These are phyloP conservation scores for Lasiodiplodia sp. DNA, from an alignment of 2,329 filamentous ascomycete genomes.

Conservation along the genomic window DNA sequence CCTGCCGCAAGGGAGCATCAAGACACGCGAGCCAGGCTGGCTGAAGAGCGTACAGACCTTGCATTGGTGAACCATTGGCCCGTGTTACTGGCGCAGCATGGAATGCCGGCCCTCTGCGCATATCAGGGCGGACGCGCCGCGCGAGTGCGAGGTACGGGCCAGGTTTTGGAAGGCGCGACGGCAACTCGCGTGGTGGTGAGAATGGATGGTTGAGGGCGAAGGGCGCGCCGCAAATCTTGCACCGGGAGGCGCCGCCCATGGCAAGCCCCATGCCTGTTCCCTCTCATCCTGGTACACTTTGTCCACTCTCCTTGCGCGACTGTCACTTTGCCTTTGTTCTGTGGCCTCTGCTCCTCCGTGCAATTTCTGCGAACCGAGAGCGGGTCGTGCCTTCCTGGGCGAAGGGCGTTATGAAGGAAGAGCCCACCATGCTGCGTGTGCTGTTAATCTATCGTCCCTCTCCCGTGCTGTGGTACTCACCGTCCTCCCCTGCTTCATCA, in stretches of 20 bases:
- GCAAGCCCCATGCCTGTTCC: not conserved
- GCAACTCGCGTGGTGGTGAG: not conserved
- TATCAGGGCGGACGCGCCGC: not conserved
- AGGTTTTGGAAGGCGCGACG: not conserved
- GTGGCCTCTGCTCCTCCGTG: not conserved
- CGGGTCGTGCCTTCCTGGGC: conserved; percentile 1
- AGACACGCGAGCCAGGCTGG: conserved; percentile 27
- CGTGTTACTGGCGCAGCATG: conserved; percentile 1
- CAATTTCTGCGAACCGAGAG: conserved; percentile 2
- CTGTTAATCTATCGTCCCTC: conserved; percentile 11
- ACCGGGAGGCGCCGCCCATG: not conserved
- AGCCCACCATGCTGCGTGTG: conserved; percentile 2
- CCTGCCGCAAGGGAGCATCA: conserved; percentile 21
- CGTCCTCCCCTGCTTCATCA: conserved; percentile 28
- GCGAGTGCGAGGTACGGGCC: not conserved
- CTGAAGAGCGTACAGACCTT: conserved; percentile 29
- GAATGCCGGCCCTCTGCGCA: conserved; percentile 11
- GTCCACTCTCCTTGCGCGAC: conserved; percentile 17
- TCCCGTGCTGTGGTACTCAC: conserved; percentile 7
- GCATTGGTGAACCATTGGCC: conserved; percentile 8
- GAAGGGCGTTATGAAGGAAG: conserved; percentile 2
- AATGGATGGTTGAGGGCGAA: not conserved
- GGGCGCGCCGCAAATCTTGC: not conserved
- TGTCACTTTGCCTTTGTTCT: conserved; percentile 8
- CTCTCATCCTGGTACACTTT: conserved; percentile 8